Conservation (phyloP, 2,329 filamentous ascomycete species). For the Nigrospora oryzae region DNA sequence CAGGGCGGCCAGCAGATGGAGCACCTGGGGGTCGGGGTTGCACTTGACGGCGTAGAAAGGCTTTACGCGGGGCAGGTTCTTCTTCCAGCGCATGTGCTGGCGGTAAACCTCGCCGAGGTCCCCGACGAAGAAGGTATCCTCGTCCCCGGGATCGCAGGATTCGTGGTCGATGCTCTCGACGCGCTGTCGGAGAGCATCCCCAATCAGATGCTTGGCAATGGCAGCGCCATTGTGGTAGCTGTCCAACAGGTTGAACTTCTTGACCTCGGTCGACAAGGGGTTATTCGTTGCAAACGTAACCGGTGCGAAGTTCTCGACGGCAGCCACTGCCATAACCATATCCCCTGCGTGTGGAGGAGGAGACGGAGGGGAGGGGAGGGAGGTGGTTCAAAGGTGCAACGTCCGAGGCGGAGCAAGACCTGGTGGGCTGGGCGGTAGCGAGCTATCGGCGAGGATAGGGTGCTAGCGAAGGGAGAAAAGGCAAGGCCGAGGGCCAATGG, state of each 20-base stretch:
- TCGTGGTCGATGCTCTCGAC: slow-evolving; percentile 81
- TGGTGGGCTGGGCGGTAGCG: neutral
- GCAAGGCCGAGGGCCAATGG: slow-evolving; percentile 13
- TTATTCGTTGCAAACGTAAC: slow-evolving; percentile 36
- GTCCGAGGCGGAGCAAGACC: neutral
- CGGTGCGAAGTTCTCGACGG: slow-evolving; percentile 45
- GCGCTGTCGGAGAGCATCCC: slow-evolving; percentile 77
- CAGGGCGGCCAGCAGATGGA: slow-evolving; percentile 78
- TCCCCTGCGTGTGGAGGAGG: slow-evolving; percentile 31
- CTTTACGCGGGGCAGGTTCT: slow-evolving; percentile 83
- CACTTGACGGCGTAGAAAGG: slow-evolving; percentile 99
- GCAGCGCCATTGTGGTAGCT: slow-evolving; percentile 33
- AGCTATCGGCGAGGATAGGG: neutral
- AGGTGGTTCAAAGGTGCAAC: slow-evolving; percentile 2
- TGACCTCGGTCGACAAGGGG: slow-evolving; percentile 24
- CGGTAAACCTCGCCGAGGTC: slow-evolving; percentile 98
- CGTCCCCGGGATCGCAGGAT: slow-evolving; percentile 81
- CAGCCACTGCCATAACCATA: slow-evolving; percentile 59
- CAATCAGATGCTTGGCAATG: slow-evolving; percentile 71
- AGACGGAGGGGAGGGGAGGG: slow-evolving; percentile 13
- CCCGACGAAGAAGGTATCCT: slow-evolving; percentile 97
- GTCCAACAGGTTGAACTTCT: slow-evolving; percentile 26
- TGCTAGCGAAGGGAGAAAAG: slow-evolving; percentile 10
- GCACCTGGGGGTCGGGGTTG: slow-evolving; percentile 86
- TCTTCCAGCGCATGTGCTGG: slow-evolving; percentile 97